A percentile compares a stretch with the other conserved stretches of the same genome.
Evolutionary conservation across 2,329 filamentous ascomycete genomes (phyloP).

Genomic region (Fusarium longipes): DNA sequence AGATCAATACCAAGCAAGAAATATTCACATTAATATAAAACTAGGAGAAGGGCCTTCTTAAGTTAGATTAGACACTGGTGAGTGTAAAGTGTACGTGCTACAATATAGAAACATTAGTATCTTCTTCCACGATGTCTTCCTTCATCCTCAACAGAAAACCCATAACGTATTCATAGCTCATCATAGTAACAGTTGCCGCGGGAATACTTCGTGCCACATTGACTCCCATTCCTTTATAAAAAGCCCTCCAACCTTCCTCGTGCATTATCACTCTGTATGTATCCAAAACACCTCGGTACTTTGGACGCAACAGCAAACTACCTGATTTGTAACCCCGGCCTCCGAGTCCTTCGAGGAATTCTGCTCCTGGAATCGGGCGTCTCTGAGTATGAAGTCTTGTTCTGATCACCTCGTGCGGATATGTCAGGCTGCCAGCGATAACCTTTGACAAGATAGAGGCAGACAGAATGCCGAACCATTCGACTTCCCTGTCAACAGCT

Average conservation of each 20-base stretch:
- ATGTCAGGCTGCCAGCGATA: constrained; percentile 91
- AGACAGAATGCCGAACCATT: constrained; percentile 78
- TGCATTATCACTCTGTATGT: constrained; percentile 85
- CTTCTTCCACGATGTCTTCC: neutral
- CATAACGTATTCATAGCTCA: constrained; percentile 88
- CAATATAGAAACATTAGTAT: neutral
- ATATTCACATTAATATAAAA: constrained; percentile 17
- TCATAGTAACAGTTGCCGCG: constrained; percentile 93
- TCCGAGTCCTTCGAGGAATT: constrained; percentile 61
- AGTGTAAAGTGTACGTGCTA: neutral
- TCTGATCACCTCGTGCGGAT: constrained; percentile 95
- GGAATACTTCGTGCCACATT: constrained; percentile 97
- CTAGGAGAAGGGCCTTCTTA: neutral
- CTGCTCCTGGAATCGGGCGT: constrained; percentile 68
- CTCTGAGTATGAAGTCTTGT: constrained; percentile 94
- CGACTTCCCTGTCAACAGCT: constrained; percentile 69
- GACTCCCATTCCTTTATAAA: constrained; percentile 96
- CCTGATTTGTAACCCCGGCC: constrained; percentile 45
- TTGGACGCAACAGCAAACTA: constrained; percentile 48
- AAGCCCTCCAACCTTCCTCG: constrained; percentile 94
- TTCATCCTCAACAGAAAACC: constrained; percentile 44
- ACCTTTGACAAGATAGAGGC: constrained; percentile 94
- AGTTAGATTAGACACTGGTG: neutral
- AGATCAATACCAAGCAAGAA: neutral
- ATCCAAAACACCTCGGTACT: constrained; percentile 81